Percentiles rank a stretch among this genome's conserved stretches.
These are phyloP conservation scores for Candida pseudoglaebosa DNA, from an alignment of 805 yeast genomes.

Conservation along the genomic window DNA sequence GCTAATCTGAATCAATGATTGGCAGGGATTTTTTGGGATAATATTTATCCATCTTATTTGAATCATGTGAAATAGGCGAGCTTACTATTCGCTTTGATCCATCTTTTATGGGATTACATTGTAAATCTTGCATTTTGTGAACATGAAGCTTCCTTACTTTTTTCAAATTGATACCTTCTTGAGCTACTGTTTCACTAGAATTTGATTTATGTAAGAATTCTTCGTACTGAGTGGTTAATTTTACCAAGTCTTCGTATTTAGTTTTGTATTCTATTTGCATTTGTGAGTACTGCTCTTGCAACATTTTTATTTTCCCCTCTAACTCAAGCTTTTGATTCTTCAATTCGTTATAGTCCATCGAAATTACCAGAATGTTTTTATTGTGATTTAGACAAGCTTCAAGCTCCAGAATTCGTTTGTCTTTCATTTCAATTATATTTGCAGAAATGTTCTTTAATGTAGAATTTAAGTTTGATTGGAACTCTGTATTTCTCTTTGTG, in stretches of 20 bases:
- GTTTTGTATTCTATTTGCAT: conserved; percentile 20
- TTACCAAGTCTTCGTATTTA: conserved; percentile 20
- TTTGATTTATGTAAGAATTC: conserved; percentile 13
- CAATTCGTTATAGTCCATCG: conserved; percentile 1
- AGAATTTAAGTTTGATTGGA: not conserved
- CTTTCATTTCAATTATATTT: conserved; percentile 1
- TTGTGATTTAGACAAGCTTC: not conserved
- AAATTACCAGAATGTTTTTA: not conserved
- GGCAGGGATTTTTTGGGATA: conserved; percentile 4
- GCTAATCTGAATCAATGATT: conserved; percentile 2
- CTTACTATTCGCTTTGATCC: conserved; percentile 24
- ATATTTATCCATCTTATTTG: too few species aligned
- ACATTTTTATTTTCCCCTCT: conserved; percentile 4
- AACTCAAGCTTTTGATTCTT: conserved; percentile 1
- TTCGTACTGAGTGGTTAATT: conserved; percentile 19
- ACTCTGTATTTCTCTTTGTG: not conserved
- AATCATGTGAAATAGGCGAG: conserved; percentile 16
- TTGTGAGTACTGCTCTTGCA: conserved; percentile 18
- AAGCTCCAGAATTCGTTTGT: not conserved
- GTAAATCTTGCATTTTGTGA: conserved; percentile 8
- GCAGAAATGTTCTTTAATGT: not conserved
- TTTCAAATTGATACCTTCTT: conserved; percentile 2
- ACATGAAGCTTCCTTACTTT: conserved; percentile 11
- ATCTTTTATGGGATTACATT: not conserved
- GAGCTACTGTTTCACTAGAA: not conserved